These are phyloP conservation scores for Nadsonia fulvescens DNA, from an alignment of 805 yeast genomes.

Conservation along the genomic window DNA sequence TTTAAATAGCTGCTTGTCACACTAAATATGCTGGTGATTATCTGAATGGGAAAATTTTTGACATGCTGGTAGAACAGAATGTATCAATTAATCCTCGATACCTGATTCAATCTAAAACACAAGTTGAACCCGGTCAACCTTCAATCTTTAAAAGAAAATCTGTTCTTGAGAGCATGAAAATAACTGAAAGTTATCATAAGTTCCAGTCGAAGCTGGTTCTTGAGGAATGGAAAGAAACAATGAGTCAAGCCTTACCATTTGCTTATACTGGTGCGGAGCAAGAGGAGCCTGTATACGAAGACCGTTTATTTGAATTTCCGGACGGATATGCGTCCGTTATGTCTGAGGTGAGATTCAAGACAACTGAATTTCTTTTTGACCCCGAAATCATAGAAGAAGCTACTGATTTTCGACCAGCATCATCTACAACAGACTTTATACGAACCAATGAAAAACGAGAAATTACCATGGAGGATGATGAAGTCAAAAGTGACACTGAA, in stretches of 20 bases:
- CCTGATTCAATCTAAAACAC: constrained; percentile 29
- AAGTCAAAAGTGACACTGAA: too few species aligned
- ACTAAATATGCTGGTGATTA: constrained; percentile 57
- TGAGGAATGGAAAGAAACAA: constrained; percentile 29
- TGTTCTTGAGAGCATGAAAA: constrained; percentile 16
- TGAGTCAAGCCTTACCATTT: too few species aligned
- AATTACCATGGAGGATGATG: too few species aligned
- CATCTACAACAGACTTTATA: constrained; percentile 18
- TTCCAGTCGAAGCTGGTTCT: constrained; percentile 33
- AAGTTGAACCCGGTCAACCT: constrained; percentile 17
- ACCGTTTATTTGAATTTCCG: constrained; percentile 35
- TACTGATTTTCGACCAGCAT: too few species aligned
- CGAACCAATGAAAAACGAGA: constrained; percentile 12
- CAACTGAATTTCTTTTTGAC: constrained; percentile 22
- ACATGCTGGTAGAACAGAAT: constrained; percentile 21
- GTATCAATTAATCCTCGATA: constrained; percentile 29
- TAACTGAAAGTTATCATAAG: constrained; percentile 33
- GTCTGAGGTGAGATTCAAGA: constrained; percentile 60
- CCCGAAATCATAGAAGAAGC: constrained; percentile 4
- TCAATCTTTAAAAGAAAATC: constrained; percentile 17
- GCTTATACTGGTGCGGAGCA: too few species aligned
- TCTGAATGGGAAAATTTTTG: constrained; percentile 34
- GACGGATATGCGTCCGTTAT: constrained; percentile 47
- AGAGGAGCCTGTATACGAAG: constrained; percentile 22
- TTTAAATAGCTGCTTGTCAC: constrained; percentile 48